These are phyloP conservation scores for Pisolithus microcarpus DNA, from an alignment of 768 basidiomycete genomes.

Conservation along the genomic window DNA sequence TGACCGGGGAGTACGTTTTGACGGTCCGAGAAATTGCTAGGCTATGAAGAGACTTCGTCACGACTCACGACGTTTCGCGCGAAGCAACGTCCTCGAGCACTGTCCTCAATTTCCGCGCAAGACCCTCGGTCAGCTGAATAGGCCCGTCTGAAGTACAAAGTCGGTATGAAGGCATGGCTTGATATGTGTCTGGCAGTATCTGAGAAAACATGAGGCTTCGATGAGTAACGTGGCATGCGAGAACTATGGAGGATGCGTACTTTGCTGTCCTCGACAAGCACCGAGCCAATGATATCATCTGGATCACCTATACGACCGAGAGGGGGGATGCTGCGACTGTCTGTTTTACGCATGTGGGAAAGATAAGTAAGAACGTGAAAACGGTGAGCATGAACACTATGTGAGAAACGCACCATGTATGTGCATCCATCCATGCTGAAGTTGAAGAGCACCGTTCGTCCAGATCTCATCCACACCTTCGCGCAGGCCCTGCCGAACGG, in stretches of 20 bases:
- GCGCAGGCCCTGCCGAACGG: slow-evolving; percentile 45
- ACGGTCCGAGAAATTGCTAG: background rate
- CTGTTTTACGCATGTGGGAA: slow-evolving; percentile 27
- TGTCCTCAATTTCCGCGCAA: slow-evolving; percentile 42
- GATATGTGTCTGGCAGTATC: slow-evolving; percentile 68
- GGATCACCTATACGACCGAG: slow-evolving; percentile 72
- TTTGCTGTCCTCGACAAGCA: slow-evolving; percentile 64
- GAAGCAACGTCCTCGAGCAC: slow-evolving; percentile 29
- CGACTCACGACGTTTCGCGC: slow-evolving; percentile 21
- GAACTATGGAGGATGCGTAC: slow-evolving; percentile 25
- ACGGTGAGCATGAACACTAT: background rate
- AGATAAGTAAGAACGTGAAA: background rate
- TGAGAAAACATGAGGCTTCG: slow-evolving; percentile 16
- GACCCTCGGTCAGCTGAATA: slow-evolving; percentile 59
- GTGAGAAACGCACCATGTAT: slow-evolving; percentile 44
- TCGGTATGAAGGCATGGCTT: slow-evolving; percentile 79
- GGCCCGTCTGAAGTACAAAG: slow-evolving; percentile 72
- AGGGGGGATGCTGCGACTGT: slow-evolving; percentile 68
- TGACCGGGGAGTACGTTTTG: background rate
- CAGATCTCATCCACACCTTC: slow-evolving; percentile 62
- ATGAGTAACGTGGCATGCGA: background rate
- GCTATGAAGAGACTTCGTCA: background rate
- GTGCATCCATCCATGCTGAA: slow-evolving; percentile 82
- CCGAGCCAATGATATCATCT: slow-evolving; percentile 76
- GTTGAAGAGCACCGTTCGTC: slow-evolving; percentile 55